Base-by-base conservation (phyloP, 352 stramenopile species). In the Pilasporangium apinafurcum region DNA sequence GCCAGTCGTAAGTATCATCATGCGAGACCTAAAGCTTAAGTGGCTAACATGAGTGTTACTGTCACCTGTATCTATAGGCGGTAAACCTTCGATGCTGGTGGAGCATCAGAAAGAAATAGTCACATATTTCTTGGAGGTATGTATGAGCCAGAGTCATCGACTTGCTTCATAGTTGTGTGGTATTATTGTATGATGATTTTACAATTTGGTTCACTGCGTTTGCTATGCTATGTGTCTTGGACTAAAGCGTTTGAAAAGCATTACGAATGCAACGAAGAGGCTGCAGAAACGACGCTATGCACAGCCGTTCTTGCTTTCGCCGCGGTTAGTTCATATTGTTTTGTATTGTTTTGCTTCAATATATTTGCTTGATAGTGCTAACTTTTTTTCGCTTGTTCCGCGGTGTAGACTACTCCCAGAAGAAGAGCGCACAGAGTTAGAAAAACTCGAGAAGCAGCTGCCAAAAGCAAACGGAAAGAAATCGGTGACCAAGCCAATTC, bases 41-140 rank as follows among this genome's bases (percentile, higher is more conserved):
- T 52, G 43, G 31, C 30, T 6, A 29, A 14, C 7, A 21, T n/a
- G 34, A 27, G n/a, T 5, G 37, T 8, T 20, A 7, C 12, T 5
- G 21, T 22, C 20, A 20, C 14, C 37, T 43, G 18, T 8, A 4
- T 26, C n/a, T 26, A 25, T 28, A 83, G 66, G 24, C 41, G 33
- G 30, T 41, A n/a, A n/a, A n/a, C 20, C 55, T 4, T 32, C 45
- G 8, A 48, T 26, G 44, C 51, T 52, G 7, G 48, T 59, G 16
- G 68, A 88, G 40, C 69, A 86, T 34, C 60, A 86, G 39, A 73
- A 77, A 32, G 76, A 91, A 32, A 62, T 91, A 41, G 73, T 91
- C 42, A 59, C 76, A 3, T 83, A 86, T 49, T 53, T 91, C 34
- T 37, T 87, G 1, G 69, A 87, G 72, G 77, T 86, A 44, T 1